phyloP scores from a whole-genome alignment of 768 basidiomycete genomes.

The Podaxis mareebaensis region DNA sequence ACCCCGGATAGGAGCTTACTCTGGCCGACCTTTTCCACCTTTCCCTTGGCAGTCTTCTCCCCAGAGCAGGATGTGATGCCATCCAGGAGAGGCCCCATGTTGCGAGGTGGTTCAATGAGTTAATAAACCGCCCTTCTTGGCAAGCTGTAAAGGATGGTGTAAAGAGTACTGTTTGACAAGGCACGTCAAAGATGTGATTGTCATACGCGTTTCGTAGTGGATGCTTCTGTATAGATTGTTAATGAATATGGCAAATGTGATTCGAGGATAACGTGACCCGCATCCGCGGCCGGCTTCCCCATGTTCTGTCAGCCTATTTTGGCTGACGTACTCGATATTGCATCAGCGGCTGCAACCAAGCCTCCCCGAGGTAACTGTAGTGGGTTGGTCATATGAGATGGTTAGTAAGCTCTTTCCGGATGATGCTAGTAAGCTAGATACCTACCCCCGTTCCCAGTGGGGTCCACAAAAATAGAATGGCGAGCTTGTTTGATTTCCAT shows the following conservation, averaged over 20 bases:
- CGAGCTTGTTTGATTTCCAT: too few relatives aligned
- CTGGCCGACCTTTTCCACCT: conserved; percentile 49
- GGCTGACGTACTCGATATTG: too few relatives aligned
- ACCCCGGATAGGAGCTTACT: conserved; percentile 25
- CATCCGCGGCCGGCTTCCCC: too few relatives aligned
- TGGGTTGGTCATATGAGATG: neutral
- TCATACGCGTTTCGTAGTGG: too few relatives aligned
- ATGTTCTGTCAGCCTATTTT: too few relatives aligned
- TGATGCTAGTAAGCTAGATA: neutral
- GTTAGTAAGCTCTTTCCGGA: neutral
- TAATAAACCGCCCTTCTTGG: conserved; percentile 24
- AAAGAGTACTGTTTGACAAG: neutral
- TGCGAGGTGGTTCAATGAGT: conserved; percentile 25
- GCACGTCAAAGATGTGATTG: neutral
- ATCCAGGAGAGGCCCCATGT: conserved; percentile 43
- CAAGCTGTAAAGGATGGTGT: conserved; percentile 24
- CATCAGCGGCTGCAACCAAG: too few relatives aligned
- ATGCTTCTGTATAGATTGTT: too few relatives aligned
- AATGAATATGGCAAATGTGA: too few relatives aligned
- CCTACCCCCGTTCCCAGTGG: too few relatives aligned
- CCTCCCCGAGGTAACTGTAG: neutral
- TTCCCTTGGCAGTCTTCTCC: conserved; percentile 33
- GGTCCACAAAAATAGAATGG: too few relatives aligned
- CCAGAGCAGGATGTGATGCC: conserved; percentile 26
- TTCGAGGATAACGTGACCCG: too few relatives aligned